phyloP scores from a whole-genome alignment of 805 yeast species.

The Zygosaccharomyces bailii region DNA sequence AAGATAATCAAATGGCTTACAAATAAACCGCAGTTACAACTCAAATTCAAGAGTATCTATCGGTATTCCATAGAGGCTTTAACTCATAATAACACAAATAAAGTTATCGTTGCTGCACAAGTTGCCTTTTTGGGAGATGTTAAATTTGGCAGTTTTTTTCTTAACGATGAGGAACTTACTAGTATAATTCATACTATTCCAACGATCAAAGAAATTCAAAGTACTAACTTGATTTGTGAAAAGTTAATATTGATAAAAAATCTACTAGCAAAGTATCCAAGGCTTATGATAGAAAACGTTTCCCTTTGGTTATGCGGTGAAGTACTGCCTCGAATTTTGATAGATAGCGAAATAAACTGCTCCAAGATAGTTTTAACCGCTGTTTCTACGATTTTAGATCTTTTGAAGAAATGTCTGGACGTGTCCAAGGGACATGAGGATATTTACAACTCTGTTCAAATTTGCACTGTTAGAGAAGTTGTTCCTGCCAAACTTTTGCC shows the following conservation, averaged over 20 bases:
- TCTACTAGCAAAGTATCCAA: slow-evolving; percentile 24
- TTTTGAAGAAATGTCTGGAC: slow-evolving; percentile 25
- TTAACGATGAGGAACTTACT: slow-evolving; percentile 15
- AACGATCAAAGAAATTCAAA: slow-evolving; percentile 26
- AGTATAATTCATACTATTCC: slow-evolving; percentile 16
- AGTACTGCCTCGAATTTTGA: slow-evolving; percentile 24
- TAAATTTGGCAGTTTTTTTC: slow-evolving; percentile 21
- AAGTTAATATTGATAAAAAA: slow-evolving; percentile 25
- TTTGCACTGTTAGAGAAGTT: slow-evolving; percentile 7
- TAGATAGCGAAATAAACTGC: slow-evolving; percentile 20
- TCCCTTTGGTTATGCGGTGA: slow-evolving; percentile 30
- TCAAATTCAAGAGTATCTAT: slow-evolving; percentile 19
- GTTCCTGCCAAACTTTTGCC: slow-evolving; percentile 16
- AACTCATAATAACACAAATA: slow-evolving; percentile 25
- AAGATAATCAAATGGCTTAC: slow-evolving; percentile 21
- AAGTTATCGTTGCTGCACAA: slow-evolving; percentile 29
- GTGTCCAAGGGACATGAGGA: slow-evolving; percentile 10
- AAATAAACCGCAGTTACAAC: slow-evolving; percentile 12
- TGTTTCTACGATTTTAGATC: slow-evolving; percentile 24
- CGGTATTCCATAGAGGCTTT: slow-evolving; percentile 20
- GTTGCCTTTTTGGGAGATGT: slow-evolving; percentile 29
- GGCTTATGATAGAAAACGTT: slow-evolving; percentile 22
- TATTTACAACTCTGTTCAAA: slow-evolving; percentile 17
- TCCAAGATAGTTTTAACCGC: slow-evolving; percentile 21
- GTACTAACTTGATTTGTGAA: slow-evolving; percentile 28